A percentile compares a stretch with the other conserved stretches of the same genome.
Evolutionary conservation across 495 filamentous ascomycete species (phyloP).

Genomic region (Podospora tetraspora): DNA sequence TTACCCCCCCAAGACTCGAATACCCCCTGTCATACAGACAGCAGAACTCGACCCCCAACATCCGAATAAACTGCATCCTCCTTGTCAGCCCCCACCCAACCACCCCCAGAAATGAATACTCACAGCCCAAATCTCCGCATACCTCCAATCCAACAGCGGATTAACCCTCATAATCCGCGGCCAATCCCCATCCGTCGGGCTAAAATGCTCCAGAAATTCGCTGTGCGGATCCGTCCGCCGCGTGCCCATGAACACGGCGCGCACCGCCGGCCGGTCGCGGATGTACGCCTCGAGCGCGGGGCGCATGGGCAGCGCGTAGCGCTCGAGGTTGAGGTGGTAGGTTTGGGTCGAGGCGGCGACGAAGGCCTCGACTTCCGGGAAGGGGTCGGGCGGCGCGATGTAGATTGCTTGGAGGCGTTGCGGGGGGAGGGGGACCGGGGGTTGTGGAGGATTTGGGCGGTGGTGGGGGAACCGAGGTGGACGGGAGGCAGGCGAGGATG

Average conservation of each 20-base stretch:
- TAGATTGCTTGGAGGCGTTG: conserved; percentile 74
- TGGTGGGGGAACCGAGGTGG: conserved; percentile 2
- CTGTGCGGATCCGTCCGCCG: conserved; percentile 90
- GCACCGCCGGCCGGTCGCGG: conserved; percentile 52
- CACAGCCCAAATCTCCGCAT: conserved; percentile 87
- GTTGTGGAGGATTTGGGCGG: not conserved
- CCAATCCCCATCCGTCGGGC: conserved; percentile 84
- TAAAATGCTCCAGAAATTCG: conserved; percentile 67
- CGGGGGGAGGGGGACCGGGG: conserved; percentile 14
- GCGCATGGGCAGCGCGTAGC: conserved; percentile 75
- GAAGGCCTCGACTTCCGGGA: conserved; percentile 79
- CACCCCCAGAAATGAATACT: conserved; percentile 28
- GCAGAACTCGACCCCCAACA: conserved; percentile 74
- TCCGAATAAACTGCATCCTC: conserved; percentile 64
- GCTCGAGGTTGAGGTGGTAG: conserved; percentile 73
- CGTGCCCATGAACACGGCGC: conserved; percentile 90
- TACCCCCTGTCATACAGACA: conserved; percentile 66
- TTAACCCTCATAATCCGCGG: conserved; percentile 88
- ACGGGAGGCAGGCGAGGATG: conserved; percentile 65
- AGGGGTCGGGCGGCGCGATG: conserved; percentile 74
- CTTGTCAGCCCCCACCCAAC: not conserved
- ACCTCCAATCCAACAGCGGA: conserved; percentile 96
- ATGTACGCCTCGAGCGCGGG: conserved; percentile 75
- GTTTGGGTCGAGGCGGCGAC: conserved; percentile 54
- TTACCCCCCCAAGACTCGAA: conserved; percentile 77